These are phyloP conservation scores for Penicillium ucsense DNA, from an alignment of 495 filamentous ascomycete species.

Conservation along the genomic window DNA sequence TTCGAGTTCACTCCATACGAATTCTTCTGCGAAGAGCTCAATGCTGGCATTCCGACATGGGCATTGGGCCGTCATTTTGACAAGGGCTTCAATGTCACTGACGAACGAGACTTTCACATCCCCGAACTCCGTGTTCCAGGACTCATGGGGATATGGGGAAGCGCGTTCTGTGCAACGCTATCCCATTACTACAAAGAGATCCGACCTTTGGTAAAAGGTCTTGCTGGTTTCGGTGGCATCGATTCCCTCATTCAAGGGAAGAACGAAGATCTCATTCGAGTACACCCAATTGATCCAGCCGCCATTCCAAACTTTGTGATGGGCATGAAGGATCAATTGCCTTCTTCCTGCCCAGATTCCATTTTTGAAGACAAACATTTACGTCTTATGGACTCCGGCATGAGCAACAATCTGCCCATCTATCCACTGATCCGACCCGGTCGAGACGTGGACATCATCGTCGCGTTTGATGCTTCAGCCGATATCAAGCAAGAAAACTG, in stretches of 20 bases:
- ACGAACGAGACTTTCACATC: slow-evolving; percentile 48
- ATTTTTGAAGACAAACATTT: slow-evolving; percentile 61
- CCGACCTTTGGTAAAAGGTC: slow-evolving; percentile 60
- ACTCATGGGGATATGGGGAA: slow-evolving; percentile 87
- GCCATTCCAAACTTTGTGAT: slow-evolving; percentile 77
- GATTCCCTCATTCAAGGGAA: slow-evolving; percentile 79
- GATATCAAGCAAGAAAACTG: slow-evolving; percentile 85
- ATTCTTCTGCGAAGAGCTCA: slow-evolving; percentile 87
- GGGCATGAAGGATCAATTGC: slow-evolving; percentile 67
- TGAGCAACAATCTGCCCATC: slow-evolving; percentile 94
- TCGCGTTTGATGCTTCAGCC: slow-evolving; percentile 79
- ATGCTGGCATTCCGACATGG: slow-evolving; percentile 91
- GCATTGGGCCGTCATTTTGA: slow-evolving; percentile 77
- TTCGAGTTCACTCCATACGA: slow-evolving; percentile 95
- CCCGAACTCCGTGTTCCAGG: slow-evolving; percentile 76
- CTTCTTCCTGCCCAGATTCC: slow-evolving; percentile 61
- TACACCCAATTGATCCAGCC: slow-evolving; percentile 89
- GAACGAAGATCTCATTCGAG: slow-evolving; percentile 71
- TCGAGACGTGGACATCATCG: slow-evolving; percentile 79
- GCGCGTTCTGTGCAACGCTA: slow-evolving; percentile 89
- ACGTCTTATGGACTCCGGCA: slow-evolving; percentile 92
- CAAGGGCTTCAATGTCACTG: slow-evolving; percentile 51
- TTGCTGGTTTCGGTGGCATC: slow-evolving; percentile 66
- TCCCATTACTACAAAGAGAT: slow-evolving; percentile 95
- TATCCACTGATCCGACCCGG: slow-evolving; percentile 87